Evolutionary conservation across 106 monocot genomes (phyloP).

Genomic region (Allium sativum): DNA sequence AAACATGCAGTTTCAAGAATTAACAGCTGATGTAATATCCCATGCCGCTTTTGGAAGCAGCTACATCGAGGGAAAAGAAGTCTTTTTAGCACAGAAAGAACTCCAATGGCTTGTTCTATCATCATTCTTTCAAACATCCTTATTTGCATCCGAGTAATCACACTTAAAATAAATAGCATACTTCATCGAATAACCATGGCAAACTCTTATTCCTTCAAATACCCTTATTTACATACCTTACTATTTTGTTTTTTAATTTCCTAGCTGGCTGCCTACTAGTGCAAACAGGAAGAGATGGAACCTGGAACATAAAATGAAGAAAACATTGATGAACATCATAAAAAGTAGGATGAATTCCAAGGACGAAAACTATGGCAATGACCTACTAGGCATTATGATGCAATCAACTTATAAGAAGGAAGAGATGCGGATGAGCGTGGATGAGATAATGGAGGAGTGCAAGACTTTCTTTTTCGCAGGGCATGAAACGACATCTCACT

Average conservation of each 20-base stretch:
- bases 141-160: conserved; percentile 27
- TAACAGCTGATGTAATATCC: conserved; percentile 49
- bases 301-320: conserved; percentile 16
- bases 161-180: background rate
- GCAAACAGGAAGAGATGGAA: conserved; percentile 22
- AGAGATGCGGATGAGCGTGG: conserved; percentile 24
- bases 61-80: conserved; percentile 29
- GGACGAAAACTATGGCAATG: conserved; percentile 22
- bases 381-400: conserved; percentile 62
- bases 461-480: conserved; percentile 69
- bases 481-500: conserved; percentile 42
- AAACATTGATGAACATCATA: conserved; percentile 18
- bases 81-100: conserved; percentile 38
- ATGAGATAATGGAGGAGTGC: conserved; percentile 66
- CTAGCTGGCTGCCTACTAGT: conserved; percentile 34
- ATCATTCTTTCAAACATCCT: background rate
- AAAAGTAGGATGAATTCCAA: conserved; percentile 14
- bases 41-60: conserved; percentile 50
- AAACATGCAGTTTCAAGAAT: conserved; percentile 25
- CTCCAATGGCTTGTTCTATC: conserved; percentile 16
- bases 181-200: background rate
- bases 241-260: background rate
- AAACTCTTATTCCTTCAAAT: no score
- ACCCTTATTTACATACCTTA: background rate
- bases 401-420: conserved; percentile 14